These are phyloP conservation scores for Phialophora macrospora DNA, from an alignment of 2,329 filamentous ascomycete species.

Conservation along the genomic window DNA sequence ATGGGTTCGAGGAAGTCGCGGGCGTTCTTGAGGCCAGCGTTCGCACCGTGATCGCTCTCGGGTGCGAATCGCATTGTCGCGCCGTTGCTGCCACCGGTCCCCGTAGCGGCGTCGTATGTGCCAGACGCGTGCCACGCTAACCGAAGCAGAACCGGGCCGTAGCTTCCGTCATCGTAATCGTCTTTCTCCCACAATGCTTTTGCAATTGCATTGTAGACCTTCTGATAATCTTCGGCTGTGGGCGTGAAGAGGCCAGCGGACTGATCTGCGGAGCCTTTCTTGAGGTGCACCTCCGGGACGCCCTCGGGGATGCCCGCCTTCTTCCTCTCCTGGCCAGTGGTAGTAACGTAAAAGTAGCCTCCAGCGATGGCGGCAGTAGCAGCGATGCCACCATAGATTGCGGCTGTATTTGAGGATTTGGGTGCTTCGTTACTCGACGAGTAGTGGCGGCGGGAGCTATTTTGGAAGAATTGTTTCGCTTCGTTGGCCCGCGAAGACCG, in stretches of 20 bases:
- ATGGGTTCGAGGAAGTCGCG: slow-evolving; percentile 92
- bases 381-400: slow-evolving; percentile 62
- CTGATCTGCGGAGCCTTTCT: slow-evolving; percentile 44
- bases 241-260: slow-evolving; percentile 68
- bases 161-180: slow-evolving; percentile 95
- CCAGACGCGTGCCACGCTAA: slow-evolving; percentile 94
- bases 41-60: slow-evolving; percentile 88
- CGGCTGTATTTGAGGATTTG: slow-evolving; percentile 54
- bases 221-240: slow-evolving; percentile 87
- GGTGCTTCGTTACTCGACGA: slow-evolving; percentile 68
- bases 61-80: slow-evolving; percentile 96
- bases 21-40: slow-evolving; percentile 83
- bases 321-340: slow-evolving; percentile 39
- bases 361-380: slow-evolving; percentile 68
- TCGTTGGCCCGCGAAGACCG: slow-evolving; percentile 64
- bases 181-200: slow-evolving; percentile 81
- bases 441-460: slow-evolving; percentile 77
- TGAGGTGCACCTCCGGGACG: slow-evolving; percentile 47
- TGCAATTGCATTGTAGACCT: slow-evolving; percentile 89
- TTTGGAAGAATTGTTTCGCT: slow-evolving; percentile 70
- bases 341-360: slow-evolving; percentile 63
- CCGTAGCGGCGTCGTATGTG: slow-evolving; percentile 86
- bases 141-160: slow-evolving; percentile 86
- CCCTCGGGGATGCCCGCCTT: slow-evolving; percentile 1
- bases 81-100: slow-evolving; percentile 91